Base-by-base conservation (phyloP, 2,329 filamentous ascomycete genomes). In the Penicillium sumatraense region DNA sequence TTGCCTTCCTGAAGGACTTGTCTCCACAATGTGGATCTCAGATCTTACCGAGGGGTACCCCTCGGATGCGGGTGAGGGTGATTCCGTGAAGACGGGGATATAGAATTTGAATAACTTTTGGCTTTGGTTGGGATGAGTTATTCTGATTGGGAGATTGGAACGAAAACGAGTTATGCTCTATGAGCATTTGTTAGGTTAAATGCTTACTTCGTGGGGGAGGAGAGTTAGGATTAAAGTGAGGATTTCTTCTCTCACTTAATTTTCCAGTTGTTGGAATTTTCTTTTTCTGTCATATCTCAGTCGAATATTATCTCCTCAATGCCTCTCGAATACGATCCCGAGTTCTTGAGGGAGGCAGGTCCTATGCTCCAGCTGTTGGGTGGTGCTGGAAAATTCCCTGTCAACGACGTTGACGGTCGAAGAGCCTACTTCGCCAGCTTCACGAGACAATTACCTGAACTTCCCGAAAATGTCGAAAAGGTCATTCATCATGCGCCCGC, bases 271-370 rank as follows among this genome's bases (percentile, higher is more conserved):
- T n/a, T n/a, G 13, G n/a, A 18, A 14, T 35, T 36, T 36, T 36
- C 33, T 42, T n/a, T 31, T n/a, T 21, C 21, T 21, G 14, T 14
- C n/a, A 31, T 31, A 42, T 24, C 8, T 21, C 13, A 26, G 16
- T 46, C 23, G 7, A 21, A 23, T 18, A 36, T 36, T n/a, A 13
- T 33, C 13, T 36, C 29, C 23, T 27, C 40, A 27, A 59, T 64
- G 57, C 24, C 53, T 52, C 53, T 61, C 6, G 53, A 60, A n/a
- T 58, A 60, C 20, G 56, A 61, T 31, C 41, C 52, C 10, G 49
- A 63, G 26, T 58, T 63, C 9, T 24, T 44, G 20, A 21, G 54
- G 18, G 31, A 51, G 26, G 56, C 54, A 23, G 59, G 20, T 6
- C 57, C 59, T 3, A 8, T 57, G 6, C 48, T 57, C 16, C 31